Conservation (phyloP, 208 protist species). For the Crithidia bombi region DNA sequence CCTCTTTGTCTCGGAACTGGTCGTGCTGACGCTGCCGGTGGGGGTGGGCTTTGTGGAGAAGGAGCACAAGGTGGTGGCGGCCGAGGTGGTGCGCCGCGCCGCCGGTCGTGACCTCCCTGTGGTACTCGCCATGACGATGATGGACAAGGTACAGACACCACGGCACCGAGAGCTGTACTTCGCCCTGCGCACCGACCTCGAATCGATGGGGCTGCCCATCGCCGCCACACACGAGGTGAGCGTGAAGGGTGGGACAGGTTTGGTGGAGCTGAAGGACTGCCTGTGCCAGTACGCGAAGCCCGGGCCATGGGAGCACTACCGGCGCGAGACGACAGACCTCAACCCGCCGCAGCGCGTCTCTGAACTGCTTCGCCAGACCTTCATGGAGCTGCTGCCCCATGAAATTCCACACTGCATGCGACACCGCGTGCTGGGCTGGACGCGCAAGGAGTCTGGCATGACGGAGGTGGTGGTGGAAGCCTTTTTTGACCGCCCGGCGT, state of each 20-base stretch:
- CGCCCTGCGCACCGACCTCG: slow-evolving; percentile 85
- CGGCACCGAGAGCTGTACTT: slow-evolving; percentile 89
- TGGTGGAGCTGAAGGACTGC: slow-evolving; percentile 90
- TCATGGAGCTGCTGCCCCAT: slow-evolving; percentile 85
- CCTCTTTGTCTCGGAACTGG: slow-evolving; percentile 78
- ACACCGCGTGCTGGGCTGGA: slow-evolving; percentile 89
- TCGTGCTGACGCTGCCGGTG: slow-evolving; percentile 75
- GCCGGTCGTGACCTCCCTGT: slow-evolving; percentile 78
- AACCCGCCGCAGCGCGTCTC: slow-evolving; percentile 72
- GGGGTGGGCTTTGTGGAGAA: slow-evolving; percentile 87
- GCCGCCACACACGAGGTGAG: slow-evolving; percentile 76
- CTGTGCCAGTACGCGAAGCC: slow-evolving; percentile 79
- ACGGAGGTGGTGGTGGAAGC: slow-evolving; percentile 91
- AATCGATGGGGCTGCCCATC: slow-evolving; percentile 72
- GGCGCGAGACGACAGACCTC: slow-evolving; percentile 74
- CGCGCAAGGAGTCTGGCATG: slow-evolving; percentile 74
- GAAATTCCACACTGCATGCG: slow-evolving; percentile 87
- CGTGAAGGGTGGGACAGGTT: slow-evolving; percentile 80
- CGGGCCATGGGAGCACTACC: slow-evolving; percentile 72
- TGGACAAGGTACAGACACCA: slow-evolving; percentile 89
- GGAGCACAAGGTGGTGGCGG: slow-evolving; percentile 74
- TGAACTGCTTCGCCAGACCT: slow-evolving; percentile 84
- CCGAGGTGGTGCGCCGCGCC: slow-evolving; percentile 76
- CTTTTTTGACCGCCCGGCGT: slow-evolving; percentile 87
- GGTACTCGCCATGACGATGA: slow-evolving; percentile 87